Evolutionary conservation across 805 yeast species (phyloP).

Genomic region (Myxozyma melibiosi): DNA sequence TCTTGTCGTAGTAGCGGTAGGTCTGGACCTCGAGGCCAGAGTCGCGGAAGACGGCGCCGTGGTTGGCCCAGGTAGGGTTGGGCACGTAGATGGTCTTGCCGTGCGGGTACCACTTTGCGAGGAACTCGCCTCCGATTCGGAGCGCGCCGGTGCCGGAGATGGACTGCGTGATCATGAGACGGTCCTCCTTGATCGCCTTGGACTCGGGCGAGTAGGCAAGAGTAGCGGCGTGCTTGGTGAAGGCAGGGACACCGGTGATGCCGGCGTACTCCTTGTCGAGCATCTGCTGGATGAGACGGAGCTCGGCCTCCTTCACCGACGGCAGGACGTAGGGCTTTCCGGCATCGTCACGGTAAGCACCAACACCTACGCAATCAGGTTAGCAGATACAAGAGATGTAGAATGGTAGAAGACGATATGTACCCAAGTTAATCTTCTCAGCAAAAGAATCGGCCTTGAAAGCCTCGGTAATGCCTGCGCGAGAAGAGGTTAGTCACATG

Average conservation of each 20-base stretch:
- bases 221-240: constrained; percentile 64
- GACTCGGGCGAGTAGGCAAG: constrained; percentile 72
- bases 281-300: constrained; percentile 50
- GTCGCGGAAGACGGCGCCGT: constrained; percentile 72
- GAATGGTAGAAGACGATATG: not conserved
- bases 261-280: constrained; percentile 84
- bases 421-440: constrained; percentile 58
- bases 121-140: constrained; percentile 78
- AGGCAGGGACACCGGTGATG: constrained; percentile 75
- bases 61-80: constrained; percentile 95
- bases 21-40: constrained; percentile 64
- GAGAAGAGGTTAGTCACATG: not conserved
- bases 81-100: constrained; percentile 67
- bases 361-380: constrained; percentile 47
- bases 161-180: constrained; percentile 84
- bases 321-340: constrained; percentile 92
- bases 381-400: not conserved
- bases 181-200: constrained; percentile 56
- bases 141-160: constrained; percentile 95
- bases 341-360: constrained; percentile 87
- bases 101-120: constrained; percentile 59
- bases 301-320: constrained; percentile 65
- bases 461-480: constrained; percentile 71
- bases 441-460: constrained; percentile 62
- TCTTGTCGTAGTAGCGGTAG: constrained; percentile 71